Base-by-base conservation (phyloP, 768 basidiomycete genomes). In the Xerocomellus amylosporus region DNA sequence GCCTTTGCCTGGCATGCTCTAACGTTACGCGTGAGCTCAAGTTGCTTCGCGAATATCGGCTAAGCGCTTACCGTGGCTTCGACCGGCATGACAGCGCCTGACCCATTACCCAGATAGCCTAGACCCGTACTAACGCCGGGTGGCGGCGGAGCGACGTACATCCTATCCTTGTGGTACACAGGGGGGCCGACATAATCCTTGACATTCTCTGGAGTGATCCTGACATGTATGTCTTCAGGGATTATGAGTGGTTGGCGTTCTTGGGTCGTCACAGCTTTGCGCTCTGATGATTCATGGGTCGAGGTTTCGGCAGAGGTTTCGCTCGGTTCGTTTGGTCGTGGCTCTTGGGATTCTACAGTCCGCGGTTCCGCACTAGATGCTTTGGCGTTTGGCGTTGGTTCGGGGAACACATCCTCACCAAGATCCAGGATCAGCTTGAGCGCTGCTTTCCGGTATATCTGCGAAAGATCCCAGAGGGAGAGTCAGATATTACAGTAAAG, bases 1-100 rank as follows among this genome's bases (percentile, higher is more conserved):
- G 13, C 96, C 96, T 69, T 96, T 96, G 3, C 97, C 97, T 24
- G 96, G 95, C 93, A 97, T 98, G 47, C 86, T 86, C 93, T 94
- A 68, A 22, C 8, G 3, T 12, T 10, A 10, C 15, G 4, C 7
- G 37, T 57, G 13, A 56, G 51, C 30, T 39, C 36, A n/a, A 10
- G 13, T 38, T 22, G 15, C 8, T 9, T 19, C n/a, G 5, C 15
- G 14, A 12, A 46, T 33, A 41, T 17, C 26, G 13, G 17, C 5
- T 38, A 45, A 33, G 8, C 17, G 79, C 85, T 63, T 56, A 94
- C 94, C 64, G 88, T 88, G 37, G 90, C 93, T 74, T 99, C 97
- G 28, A 99, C 85, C 19, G 95, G 95, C 93, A 98, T 96, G 40
- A 98, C 91, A 5, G 93, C 89, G 24, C 97, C 97, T 14, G 88